phyloP scores from a whole-genome alignment of 1,284 basidiomycete species.

The Pascua guehoae region DNA sequence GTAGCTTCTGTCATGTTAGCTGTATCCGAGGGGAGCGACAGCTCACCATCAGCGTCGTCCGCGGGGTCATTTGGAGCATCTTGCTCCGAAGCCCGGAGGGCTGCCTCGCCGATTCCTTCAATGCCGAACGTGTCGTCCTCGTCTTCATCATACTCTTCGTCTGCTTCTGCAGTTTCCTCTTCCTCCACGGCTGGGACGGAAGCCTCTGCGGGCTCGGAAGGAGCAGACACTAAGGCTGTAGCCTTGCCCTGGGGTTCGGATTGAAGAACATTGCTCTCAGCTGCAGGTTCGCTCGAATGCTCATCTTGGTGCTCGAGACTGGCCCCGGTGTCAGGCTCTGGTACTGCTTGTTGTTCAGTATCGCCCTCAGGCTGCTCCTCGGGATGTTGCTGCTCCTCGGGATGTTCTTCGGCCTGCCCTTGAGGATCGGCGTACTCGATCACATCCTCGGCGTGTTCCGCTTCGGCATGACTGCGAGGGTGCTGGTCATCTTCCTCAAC shows the following conservation, averaged over 20 bases:
- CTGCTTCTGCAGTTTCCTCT: not conserved
- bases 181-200: not conserved
- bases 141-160: conserved; percentile 3
- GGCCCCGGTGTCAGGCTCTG: too few species aligned
- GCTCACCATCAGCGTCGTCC: not conserved
- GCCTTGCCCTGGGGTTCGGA: not conserved
- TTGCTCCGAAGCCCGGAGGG: conserved; percentile 9
- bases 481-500: not conserved
- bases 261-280: not conserved
- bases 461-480: too few species aligned
- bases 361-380: conserved; percentile 31
- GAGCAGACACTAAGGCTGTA: too few species aligned
- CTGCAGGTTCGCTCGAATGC: not conserved
- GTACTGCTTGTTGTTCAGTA: not conserved
- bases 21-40: conserved; percentile 1
- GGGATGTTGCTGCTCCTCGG: not conserved
- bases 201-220: not conserved
- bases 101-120: conserved; percentile 12
- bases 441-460: too few species aligned
- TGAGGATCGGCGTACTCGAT: too few species aligned
- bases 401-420: not conserved
- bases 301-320: too few species aligned
- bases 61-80: not conserved
- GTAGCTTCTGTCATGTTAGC: not conserved
- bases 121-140: conserved; percentile 14